Conservation (phyloP, 2,329 filamentous ascomycete genomes). For the Colletotrichum shisoi region DNA sequence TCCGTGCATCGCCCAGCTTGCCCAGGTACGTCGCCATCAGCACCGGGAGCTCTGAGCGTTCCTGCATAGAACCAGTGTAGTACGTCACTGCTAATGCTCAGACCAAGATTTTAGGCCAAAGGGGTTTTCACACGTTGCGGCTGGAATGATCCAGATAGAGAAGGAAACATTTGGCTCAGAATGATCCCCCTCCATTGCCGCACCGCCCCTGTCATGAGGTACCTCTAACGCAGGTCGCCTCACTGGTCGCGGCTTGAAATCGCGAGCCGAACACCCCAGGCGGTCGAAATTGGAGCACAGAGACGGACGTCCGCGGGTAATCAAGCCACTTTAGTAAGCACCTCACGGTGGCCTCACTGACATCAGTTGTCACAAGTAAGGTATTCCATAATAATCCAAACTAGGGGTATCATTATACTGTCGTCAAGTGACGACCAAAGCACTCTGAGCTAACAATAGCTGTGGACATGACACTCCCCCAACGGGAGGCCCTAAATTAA, state of each 20-base stretch:
- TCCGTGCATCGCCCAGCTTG: constrained; percentile 27
- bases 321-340: background rate
- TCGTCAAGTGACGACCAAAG: constrained; percentile 28
- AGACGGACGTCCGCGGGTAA: constrained; percentile 9
- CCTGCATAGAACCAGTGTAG: constrained; percentile 34
- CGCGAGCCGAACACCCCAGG: constrained; percentile 16
- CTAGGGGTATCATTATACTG: constrained; percentile 36
- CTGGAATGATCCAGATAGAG: constrained; percentile 35
- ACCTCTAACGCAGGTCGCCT: constrained; percentile 16
- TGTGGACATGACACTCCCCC: background rate
- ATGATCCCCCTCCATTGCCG: background rate
- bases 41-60: constrained; percentile 36
- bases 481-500: constrained; percentile 7
- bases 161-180: constrained; percentile 19
- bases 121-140: constrained; percentile 34
- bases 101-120: constrained; percentile 32
- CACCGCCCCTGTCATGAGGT: constrained; percentile 9
- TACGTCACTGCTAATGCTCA: constrained; percentile 36
- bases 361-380: constrained; percentile 5
- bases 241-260: constrained; percentile 1
- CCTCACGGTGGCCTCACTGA: constrained; percentile 31
- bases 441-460: constrained; percentile 28
- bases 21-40: constrained; percentile 34
- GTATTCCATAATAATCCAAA: constrained; percentile 4
- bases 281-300: background rate